These are phyloP conservation scores for Umbellularia californica DNA, from an alignment of 164 flowering plant species.

Conservation along the genomic window DNA sequence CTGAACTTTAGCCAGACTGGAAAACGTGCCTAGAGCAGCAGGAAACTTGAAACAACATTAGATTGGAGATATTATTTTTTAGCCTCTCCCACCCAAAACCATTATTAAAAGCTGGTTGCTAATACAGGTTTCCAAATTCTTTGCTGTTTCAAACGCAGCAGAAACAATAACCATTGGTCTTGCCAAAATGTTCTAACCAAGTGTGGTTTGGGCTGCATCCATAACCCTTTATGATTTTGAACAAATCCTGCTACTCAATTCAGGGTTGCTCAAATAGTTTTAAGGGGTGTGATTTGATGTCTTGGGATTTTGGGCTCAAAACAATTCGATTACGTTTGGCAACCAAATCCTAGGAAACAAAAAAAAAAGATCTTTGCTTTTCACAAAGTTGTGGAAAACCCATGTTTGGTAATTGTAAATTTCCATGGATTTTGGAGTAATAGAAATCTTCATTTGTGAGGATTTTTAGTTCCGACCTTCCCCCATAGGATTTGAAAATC, in stretches of 20 bases:
- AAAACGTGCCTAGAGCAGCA: too few species aligned
- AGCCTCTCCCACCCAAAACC: background rate
- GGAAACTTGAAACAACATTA: background rate
- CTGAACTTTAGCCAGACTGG: too few species aligned
- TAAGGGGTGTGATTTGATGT: background rate
- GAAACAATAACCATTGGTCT: background rate
- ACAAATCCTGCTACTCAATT: background rate
- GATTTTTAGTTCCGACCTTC: too few species aligned
- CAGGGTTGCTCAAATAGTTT: background rate
- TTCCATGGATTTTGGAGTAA: too few species aligned
- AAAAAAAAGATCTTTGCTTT: too few species aligned
- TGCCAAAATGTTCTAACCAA: background rate
- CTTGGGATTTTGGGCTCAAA: background rate
- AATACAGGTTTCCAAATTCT: background rate
- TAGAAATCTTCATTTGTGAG: too few species aligned
- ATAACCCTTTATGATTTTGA: too few species aligned
- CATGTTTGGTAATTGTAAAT: too few species aligned
- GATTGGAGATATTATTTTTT: background rate
- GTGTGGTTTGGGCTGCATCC: background rate
- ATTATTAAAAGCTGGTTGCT: background rate
- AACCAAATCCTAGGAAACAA: too few species aligned
- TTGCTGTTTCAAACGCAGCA: background rate
- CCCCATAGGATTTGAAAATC: too few species aligned
- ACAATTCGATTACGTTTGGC: too few species aligned
- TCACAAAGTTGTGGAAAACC: too few species aligned